phyloP scores from a whole-genome alignment of 2,329 filamentous ascomycete genomes.

The Diaporthe vaccinii region DNA sequence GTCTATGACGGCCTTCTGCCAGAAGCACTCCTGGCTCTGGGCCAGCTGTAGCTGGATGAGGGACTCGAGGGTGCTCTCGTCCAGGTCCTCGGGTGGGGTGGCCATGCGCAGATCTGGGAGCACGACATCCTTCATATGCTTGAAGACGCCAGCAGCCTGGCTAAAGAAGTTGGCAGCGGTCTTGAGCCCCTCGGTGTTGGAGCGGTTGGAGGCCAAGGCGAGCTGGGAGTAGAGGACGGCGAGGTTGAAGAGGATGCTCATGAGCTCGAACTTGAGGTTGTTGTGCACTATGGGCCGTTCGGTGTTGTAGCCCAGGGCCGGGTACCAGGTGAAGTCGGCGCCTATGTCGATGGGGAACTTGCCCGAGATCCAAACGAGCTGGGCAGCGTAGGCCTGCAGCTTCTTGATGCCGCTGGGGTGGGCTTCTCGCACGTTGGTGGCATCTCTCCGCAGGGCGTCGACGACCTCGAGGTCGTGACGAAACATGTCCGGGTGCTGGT shows the following conservation, averaged over 20 bases:
- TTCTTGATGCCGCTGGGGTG: conserved; percentile 89
- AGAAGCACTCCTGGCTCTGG: conserved; percentile 97
- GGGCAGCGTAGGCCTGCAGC: conserved; percentile 91
- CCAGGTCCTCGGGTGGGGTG: conserved; percentile 95
- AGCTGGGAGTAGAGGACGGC: conserved; percentile 94
- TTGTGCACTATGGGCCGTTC: conserved; percentile 77
- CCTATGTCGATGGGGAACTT: conserved; percentile 99
- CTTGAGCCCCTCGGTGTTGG: conserved; percentile 86
- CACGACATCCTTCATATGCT: conserved; percentile 80
- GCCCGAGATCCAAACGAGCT: conserved; percentile 91
- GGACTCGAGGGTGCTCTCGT: conserved; percentile 86
- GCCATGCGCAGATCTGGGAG: conserved; percentile 86
- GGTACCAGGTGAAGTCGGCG: conserved; percentile 97
- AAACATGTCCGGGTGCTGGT: conserved; percentile 98
- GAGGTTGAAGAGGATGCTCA: conserved; percentile 94
- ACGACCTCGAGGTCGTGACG: conserved; percentile 86
- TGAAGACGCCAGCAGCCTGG: conserved; percentile 85
- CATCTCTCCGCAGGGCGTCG: conserved; percentile 84
- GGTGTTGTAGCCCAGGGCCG: conserved; percentile 90
- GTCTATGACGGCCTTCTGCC: conserved; percentile 97
- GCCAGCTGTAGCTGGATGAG: conserved; percentile 87
- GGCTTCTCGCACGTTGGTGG: conserved; percentile 89
- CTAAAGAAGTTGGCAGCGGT: conserved; percentile 91
- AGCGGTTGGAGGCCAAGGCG: conserved; percentile 83
- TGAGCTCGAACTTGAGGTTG: conserved; percentile 84